These are phyloP conservation scores for Alternaria tenuissima DNA, from an alignment of 2,329 filamentous ascomycete species.

Conservation along the genomic window DNA sequence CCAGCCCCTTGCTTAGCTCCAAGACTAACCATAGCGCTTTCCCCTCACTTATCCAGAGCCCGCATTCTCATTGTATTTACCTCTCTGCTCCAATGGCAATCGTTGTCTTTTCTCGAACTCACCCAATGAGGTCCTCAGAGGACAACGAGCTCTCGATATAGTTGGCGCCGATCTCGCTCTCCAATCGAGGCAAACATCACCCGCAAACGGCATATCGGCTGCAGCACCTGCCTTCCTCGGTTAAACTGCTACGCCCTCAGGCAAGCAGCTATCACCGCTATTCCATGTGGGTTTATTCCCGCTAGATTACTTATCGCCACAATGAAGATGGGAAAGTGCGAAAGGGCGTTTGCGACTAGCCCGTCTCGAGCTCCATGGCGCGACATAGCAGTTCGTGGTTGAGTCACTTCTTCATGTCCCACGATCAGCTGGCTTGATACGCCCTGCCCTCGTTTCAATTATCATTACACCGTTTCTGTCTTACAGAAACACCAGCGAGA, in stretches of 20 bases:
- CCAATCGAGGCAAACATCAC: neutral
- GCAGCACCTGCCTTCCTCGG: constrained; percentile 5
- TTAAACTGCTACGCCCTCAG: constrained; percentile 3
- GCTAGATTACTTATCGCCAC: constrained; percentile 1
- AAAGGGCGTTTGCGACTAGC: constrained; percentile 13
- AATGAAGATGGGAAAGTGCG: constrained; percentile 6
- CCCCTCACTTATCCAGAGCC: neutral
- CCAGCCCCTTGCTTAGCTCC: constrained; percentile 1
- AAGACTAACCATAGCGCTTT: neutral
- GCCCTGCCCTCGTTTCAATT: neutral
- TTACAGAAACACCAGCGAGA: neutral
- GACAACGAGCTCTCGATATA: neutral
- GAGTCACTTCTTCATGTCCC: neutral
- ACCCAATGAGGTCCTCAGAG: neutral
- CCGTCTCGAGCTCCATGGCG: constrained; percentile 5
- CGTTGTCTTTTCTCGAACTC: neutral
- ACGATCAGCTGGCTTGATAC: neutral
- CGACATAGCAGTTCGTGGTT: neutral
- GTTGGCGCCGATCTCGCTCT: neutral
- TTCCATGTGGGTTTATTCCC: constrained; percentile 4
- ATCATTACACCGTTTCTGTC: neutral
- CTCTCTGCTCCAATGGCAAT: neutral
- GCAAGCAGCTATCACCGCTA: constrained; percentile 9
- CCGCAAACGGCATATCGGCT: constrained; percentile 3
- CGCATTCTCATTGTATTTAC: neutral